These are phyloP conservation scores for Miscanthus sacchariflorus DNA, from an alignment of 202 grass and related monocot species.

Conservation along the genomic window DNA sequence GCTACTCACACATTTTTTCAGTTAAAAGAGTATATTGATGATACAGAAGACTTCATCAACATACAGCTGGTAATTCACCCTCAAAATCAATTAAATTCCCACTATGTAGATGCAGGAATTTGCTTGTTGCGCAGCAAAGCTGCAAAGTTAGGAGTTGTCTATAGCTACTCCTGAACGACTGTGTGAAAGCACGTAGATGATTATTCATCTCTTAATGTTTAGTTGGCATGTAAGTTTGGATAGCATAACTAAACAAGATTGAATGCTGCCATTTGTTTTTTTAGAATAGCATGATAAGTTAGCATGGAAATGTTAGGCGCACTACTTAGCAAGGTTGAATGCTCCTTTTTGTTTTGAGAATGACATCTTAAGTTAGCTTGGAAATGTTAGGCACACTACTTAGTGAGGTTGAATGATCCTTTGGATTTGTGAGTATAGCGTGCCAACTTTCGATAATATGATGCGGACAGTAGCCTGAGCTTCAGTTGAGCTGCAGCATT, in stretches of 20 bases:
- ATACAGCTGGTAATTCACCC: slow-evolving; percentile 68
- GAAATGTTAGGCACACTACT: slow-evolving; percentile 4
- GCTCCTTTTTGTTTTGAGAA: neutral
- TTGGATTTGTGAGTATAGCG: slow-evolving; percentile 13
- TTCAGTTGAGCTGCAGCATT: neutral
- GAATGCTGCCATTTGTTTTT: slow-evolving; percentile 18
- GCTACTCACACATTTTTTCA: slow-evolving; percentile 38
- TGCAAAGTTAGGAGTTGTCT: neutral
- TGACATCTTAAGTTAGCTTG: neutral
- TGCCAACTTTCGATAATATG: neutral
- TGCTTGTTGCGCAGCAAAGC: slow-evolving; percentile 8
- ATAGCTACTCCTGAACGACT: neutral
- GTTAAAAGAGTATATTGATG: slow-evolving; percentile 95
- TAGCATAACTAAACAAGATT: neutral
- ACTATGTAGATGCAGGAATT: slow-evolving; percentile 20
- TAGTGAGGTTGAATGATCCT: neutral
- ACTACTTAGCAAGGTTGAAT: neutral
- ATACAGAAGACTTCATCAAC: slow-evolving; percentile 92
- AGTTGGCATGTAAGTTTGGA: neutral
- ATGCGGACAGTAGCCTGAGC: neutral
- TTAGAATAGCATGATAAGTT: neutral
- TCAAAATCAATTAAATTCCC: neutral
- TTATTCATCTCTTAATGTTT: slow-evolving; percentile 22
- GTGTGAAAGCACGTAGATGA: neutral
- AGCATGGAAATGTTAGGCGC: neutral